Evolutionary conservation across 73 alveolate genomes (phyloP).

Genomic region (Paraurostyla sp.): DNA sequence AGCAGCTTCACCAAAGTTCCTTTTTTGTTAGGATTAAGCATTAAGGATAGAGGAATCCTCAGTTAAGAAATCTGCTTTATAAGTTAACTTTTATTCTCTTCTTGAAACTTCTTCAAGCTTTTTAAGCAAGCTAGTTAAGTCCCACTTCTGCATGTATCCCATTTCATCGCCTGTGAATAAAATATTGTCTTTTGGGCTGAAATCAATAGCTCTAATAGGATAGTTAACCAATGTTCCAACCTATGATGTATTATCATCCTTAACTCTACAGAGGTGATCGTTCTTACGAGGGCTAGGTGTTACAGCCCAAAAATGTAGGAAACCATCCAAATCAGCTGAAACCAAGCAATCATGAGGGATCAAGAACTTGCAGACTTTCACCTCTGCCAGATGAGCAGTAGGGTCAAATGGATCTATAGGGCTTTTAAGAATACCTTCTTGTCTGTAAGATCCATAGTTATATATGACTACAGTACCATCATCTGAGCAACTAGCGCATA

Average conservation of each 20-base stretch:
- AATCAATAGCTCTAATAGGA: slow-evolving; percentile 95
- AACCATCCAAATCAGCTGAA: slow-evolving; percentile 94
- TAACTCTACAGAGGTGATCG: slow-evolving; percentile 81
- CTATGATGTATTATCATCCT: slow-evolving; percentile 87
- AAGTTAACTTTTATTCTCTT: slow-evolving; percentile 66
- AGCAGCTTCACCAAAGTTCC: slow-evolving; percentile 56
- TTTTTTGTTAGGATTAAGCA: slow-evolving; percentile 55
- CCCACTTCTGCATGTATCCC: slow-evolving; percentile 97
- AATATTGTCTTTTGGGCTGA: slow-evolving; percentile 82
- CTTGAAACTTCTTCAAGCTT: slow-evolving; percentile 80
- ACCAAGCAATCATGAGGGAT: slow-evolving; percentile 88
- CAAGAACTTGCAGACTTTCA: slow-evolving; percentile 92
- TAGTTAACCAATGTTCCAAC: slow-evolving; percentile 89
- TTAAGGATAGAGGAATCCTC: slow-evolving; percentile 62
- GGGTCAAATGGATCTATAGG: slow-evolving; percentile 26
- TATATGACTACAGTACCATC: slow-evolving; percentile 95
- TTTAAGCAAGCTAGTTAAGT: slow-evolving; percentile 78
- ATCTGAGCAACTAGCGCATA: slow-evolving; percentile 97
- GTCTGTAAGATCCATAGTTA: slow-evolving; percentile 92
- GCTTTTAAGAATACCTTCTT: slow-evolving; percentile 90
- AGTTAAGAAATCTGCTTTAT: slow-evolving; percentile 68
- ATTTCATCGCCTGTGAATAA: slow-evolving; percentile 97
- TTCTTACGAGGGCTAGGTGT: slow-evolving; percentile 88
- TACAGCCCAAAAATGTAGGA: slow-evolving; percentile 93
- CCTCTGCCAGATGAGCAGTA: slow-evolving; percentile 69